Base-by-base conservation (phyloP, 2,329 filamentous ascomycete genomes). In the Clonostachys chloroleuca region DNA sequence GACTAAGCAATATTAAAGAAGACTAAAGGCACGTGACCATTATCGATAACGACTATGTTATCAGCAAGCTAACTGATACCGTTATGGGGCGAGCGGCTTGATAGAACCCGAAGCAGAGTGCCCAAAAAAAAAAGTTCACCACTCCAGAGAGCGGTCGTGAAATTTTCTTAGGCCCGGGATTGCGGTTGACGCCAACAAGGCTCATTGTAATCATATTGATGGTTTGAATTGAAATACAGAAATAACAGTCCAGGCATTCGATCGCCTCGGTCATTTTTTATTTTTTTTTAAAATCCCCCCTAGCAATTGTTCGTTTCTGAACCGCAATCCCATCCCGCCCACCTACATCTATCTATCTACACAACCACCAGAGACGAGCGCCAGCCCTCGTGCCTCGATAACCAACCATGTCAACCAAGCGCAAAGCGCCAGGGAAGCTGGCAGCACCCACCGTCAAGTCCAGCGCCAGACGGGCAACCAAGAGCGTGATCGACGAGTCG, bases 391-490 rank as follows among this genome's bases (percentile, higher is more conserved):
- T 30, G 24, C 36, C 36, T 39, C 36, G 50, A 62, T 58, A 56
- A 30, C 24, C 24, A 30, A 57, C 59, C 51, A 81, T 83, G 75
- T 80, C 80, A 51, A 77, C 80, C 41, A 85, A 82, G 65, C 72
- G 80, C 61, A 85, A 83, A 73, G 69, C 75, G 48, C 67, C 78
- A 50, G 70, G 73, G 52, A 77, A 77, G 66, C 69, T 85, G 57
- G 78, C 77, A 48, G 67, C 74, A 49, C 82, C 82, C 1, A 68
- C 72, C 13, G 68, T 78, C 50, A 78, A 74, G 62, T 68, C 73
- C 47, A 74, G 69, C 59, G 78, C 78, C 49, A 80, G 78, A 59
- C 61, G 69, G 16, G 57, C 71, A 4, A 64, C 68, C 42, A 80
- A 74, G 58, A 63, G 68, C 40, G 72, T 68, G 48, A 73, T 85